phyloP scores from a whole-genome alignment of 2,329 filamentous ascomycete species.

The Sporothrix euskadiensis region DNA sequence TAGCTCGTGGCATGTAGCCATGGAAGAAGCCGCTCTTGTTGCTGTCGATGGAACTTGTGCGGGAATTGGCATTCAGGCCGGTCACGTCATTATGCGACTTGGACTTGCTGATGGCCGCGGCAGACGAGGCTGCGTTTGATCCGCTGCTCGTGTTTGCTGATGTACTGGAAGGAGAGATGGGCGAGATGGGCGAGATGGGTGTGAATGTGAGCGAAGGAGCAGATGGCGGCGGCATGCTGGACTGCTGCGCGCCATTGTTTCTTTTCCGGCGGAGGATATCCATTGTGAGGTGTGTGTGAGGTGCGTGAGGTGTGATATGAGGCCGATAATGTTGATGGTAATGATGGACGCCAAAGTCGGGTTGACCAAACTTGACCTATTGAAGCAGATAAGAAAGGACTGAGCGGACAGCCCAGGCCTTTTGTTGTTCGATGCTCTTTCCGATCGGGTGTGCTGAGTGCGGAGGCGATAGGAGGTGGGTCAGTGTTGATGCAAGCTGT shows the following conservation, averaged over 20 bases:
- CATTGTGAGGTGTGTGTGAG: slow-evolving; percentile 22
- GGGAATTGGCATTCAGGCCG: slow-evolving; percentile 31
- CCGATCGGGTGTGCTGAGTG: neutral
- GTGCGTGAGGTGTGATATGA: neutral
- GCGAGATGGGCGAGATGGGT: neutral
- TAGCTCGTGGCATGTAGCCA: slow-evolving; percentile 31
- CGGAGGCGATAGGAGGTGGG: slow-evolving; percentile 23
- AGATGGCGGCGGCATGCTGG: slow-evolving; percentile 18
- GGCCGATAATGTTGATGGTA: neutral
- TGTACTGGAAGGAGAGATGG: neutral
- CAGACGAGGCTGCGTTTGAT: neutral
- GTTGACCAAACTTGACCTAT: neutral
- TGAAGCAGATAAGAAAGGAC: neutral
- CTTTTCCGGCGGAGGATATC: slow-evolving; percentile 31
- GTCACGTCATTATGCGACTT: slow-evolving; percentile 32
- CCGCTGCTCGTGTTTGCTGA: neutral
- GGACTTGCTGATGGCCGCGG: slow-evolving; percentile 24
- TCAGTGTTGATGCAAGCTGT: slow-evolving; percentile 18
- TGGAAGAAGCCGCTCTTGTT: slow-evolving; percentile 35
- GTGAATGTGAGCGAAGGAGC: slow-evolving; percentile 22
- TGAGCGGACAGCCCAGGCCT: neutral
- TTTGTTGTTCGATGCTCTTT: slow-evolving; percentile 4
- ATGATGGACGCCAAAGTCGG: neutral
- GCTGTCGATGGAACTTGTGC: slow-evolving; percentile 35
- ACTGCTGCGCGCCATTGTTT: slow-evolving; percentile 15